A percentile compares a stretch with the other conserved stretches of the same genome.
Evolutionary conservation across 2,329 filamentous ascomycete genomes (phyloP).

Genomic region (Mycosphaerella sp.): DNA sequence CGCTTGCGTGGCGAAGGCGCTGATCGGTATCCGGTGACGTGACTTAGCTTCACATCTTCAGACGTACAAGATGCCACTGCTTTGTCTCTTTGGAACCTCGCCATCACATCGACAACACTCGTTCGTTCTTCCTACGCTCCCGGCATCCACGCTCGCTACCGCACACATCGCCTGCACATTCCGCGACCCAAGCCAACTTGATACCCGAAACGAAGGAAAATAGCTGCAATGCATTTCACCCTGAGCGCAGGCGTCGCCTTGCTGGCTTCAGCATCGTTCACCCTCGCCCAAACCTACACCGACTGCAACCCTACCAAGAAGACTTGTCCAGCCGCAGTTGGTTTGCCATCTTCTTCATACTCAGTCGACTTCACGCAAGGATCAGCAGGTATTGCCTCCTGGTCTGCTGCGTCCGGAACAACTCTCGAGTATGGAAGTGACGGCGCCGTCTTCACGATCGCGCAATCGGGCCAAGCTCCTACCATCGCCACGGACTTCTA

Average conservation of each 20-base stretch:
- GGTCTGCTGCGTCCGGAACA: constrained; percentile 57
- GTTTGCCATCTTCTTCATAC: constrained; percentile 55
- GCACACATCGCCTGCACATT: neutral
- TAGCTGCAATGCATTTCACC: constrained; percentile 31
- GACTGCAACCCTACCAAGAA: constrained; percentile 69
- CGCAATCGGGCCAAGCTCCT: constrained; percentile 67
- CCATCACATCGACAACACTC: neutral
- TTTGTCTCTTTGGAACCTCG: neutral
- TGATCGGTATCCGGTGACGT: constrained; percentile 6
- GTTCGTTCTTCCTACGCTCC: neutral
- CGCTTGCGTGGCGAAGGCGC: constrained; percentile 1
- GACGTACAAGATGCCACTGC: neutral
- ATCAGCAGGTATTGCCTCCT: constrained; percentile 55
- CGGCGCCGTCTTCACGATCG: constrained; percentile 67
- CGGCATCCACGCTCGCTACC: neutral
- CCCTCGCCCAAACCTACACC: constrained; percentile 66
- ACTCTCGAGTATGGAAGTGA: constrained; percentile 53
- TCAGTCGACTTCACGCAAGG: constrained; percentile 48
- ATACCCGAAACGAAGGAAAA: neutral
- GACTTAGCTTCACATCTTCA: constrained; percentile 1
- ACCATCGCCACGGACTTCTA: constrained; percentile 55
- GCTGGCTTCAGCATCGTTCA: constrained; percentile 40
- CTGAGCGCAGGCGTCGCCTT: constrained; percentile 32
- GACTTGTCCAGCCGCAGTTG: constrained; percentile 64
- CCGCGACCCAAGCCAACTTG: neutral